Evolutionary conservation across 257 asterid species (phyloP), one percentile per base, ranked within the genome.

Genomic region (Nicotiana obtusifolia): DNA sequence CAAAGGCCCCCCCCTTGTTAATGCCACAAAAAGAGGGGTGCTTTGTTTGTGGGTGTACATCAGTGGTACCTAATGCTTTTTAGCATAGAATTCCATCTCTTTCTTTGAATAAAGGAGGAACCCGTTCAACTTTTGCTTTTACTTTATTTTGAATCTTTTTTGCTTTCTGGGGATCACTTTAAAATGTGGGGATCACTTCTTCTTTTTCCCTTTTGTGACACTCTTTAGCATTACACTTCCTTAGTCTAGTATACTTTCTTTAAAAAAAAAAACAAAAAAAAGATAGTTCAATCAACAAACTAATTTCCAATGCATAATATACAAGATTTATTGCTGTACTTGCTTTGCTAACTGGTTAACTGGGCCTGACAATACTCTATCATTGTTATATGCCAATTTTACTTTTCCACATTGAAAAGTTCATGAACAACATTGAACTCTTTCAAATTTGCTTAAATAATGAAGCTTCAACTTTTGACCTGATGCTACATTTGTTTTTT

Each of bases 341-440:
- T 73, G 61, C 24, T 71, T 60, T 71, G 78, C 78, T 71, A 44
- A 60, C 37, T 71, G 60, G 60, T 20, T 71, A 71, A 73, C 61
- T 73, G 78, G 10, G 47, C 78, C 15, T 73, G 15, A 11, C 78
- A 73, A 20, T 73, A 24, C 24, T 49, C 41, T 41, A 37, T 37
- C 47, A 37, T 37, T 37, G 47, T 37, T 37, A 41, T 41, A 41
- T 7, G 47, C 62, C 62, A 33, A 67, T 61, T 77, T 73, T 84
- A 88, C 89, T 89, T 90, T 91, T 86, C 87, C 90, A 84, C 89
- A 81, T 83, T 78, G 64, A 73, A 77, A 83, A 91, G 89, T 89
- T 78, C 80, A 77, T 86, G 83, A 80, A 75, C 88, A 89, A 64
- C 75, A 86, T 76, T 78, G 81, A 71, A 87, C 88, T 86, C 89